Evolutionary conservation across 1,284 basidiomycete genomes (phyloP), one percentile per base, ranked within the genome.

Genomic region (Amylostereum areolatum): DNA sequence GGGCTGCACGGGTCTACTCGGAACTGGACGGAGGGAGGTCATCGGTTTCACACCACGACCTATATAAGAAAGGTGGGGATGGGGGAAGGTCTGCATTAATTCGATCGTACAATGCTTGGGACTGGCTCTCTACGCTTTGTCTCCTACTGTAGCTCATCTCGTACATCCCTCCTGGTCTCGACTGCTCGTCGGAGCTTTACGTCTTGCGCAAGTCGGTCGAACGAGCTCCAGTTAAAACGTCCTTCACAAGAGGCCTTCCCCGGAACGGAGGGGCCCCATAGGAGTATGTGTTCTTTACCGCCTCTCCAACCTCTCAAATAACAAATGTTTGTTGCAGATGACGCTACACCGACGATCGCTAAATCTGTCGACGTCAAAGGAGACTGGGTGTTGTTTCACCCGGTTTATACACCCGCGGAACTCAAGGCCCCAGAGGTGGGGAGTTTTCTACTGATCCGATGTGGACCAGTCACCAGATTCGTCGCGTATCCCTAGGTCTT

Each of bases 331-430:
- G 32, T 47, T 11, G 50, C 53, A 5, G 40, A 51, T 5, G 36
- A 43, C 2, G 55, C 49, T 24, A 34, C n/a, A 31, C 49, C 34
- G 29, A 39, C 34, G 28, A 33, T 18, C 10, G 35, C 36, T 10
- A 33, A 43, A 10, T 50, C 54, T 24, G 41, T 49, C 10, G 52
- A 52, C 8, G 50, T 86, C 46, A 77, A 72, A 30, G 86, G 86
- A 2, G 87, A 89, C 59, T 92, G 88, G 85, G 85, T 91, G 7
- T 68, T 91, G 1, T 89, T 90, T 61, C 88, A 92, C 59, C 89
- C 89, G 0, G 89, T 91, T 0, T 92, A 92, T 62, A 74, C 82
- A 4, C 64, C 70, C 12, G 83, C 86, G 42, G 94, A 97, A 64
- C 70, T 97, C 54, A 85, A 81, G 53, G 73, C 84, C 8, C 87